A percentile compares a stretch with the other conserved stretches of the same genome.
Evolutionary conservation across 306 rosid species (phyloP).

Genomic region (Ammopiptanthus mongolicus): DNA sequence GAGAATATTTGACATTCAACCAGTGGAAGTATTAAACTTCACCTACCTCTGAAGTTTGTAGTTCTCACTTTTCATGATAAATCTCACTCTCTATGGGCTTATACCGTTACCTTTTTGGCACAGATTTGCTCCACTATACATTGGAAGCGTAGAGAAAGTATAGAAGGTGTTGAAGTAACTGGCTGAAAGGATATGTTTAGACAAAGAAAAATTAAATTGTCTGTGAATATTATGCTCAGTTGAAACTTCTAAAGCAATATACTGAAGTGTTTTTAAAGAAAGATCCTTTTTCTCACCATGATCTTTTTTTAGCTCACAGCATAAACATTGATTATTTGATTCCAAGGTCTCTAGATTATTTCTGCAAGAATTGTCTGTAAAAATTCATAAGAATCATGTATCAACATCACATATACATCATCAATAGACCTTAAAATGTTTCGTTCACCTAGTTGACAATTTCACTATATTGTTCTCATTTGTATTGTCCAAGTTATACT

Average conservation of each 20-base stretch:
- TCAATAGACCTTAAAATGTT: background rate
- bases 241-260: constrained; percentile 11
- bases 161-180: constrained; percentile 83
- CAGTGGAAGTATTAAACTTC: constrained; percentile 50
- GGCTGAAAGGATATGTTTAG: constrained; percentile 39
- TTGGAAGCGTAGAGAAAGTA: constrained; percentile 84
- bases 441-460: too few relatives aligned
- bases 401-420: background rate
- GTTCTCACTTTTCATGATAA: background rate
- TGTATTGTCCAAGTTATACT: background rate
- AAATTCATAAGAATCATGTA: background rate
- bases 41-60: background rate
- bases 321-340: background rate
- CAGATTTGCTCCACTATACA: constrained; percentile 85
- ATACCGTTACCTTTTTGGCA: background rate
- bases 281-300: background rate
- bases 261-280: constrained; percentile 14
- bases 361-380: background rate
- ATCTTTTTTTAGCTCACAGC: background rate
- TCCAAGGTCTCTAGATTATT: background rate
- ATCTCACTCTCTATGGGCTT: background rate
- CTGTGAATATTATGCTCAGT: constrained; percentile 13
- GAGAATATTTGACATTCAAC: constrained; percentile 87
- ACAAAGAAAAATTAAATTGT: constrained; percentile 13
- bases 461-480: background rate